These are phyloP conservation scores for Citrus trifoliata DNA, from an alignment of 345 rosid genomes.

Conservation along the genomic window DNA sequence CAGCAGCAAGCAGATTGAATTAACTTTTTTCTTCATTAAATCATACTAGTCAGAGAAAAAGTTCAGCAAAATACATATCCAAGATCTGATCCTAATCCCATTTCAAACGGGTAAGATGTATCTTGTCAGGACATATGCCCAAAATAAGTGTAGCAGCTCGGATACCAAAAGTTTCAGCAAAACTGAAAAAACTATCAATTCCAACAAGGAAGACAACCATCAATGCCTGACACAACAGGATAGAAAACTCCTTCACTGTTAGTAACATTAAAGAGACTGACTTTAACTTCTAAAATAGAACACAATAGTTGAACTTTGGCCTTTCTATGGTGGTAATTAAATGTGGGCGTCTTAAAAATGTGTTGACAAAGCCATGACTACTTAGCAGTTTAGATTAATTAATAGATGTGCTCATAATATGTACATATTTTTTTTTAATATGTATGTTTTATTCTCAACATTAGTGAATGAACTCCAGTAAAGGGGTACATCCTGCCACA, in stretches of 20 bases:
- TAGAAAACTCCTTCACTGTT: background rate
- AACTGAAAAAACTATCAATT: background rate
- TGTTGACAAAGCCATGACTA: background rate
- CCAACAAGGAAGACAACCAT: background rate
- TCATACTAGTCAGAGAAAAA: background rate
- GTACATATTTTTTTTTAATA: background rate
- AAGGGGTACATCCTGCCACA: background rate
- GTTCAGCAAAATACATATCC: background rate
- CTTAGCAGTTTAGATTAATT: background rate
- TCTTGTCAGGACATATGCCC: background rate
- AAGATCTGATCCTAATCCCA: background rate
- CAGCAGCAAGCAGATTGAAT: slow-evolving; percentile 16
- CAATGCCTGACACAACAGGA: background rate
- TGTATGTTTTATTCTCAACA: background rate
- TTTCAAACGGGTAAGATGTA: background rate
- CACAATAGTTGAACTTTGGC: background rate
- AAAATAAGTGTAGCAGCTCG: background rate
- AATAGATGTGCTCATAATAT: background rate
- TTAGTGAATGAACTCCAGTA: background rate
- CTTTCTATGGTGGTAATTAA: background rate
- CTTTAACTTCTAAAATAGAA: background rate
- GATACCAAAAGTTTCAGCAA: background rate
- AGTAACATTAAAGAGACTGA: background rate
- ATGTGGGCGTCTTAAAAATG: background rate
- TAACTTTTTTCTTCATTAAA: background rate